Evolutionary conservation across 192 early-diverging fungal species (phyloP), one percentile per base, ranked within the genome.

Genomic region (Coemansia aciculifera): DNA sequence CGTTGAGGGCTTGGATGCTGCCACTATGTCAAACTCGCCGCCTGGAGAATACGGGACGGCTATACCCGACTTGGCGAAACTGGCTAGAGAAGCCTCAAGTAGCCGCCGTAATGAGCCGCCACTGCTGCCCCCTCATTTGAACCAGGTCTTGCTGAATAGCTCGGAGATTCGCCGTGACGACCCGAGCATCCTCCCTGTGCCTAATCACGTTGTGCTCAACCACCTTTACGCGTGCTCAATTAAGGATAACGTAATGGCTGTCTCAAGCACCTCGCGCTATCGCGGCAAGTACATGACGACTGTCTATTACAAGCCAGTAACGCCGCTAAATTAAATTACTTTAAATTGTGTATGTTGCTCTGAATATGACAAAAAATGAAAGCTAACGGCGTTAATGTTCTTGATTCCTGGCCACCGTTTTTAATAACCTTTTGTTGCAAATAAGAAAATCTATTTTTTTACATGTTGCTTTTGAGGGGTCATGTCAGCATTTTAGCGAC

Each of bases 151-250:
- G 66, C 80, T 99, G 12, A 98, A 99, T 77, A 86, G 85, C 51
- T 71, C 80, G 15, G 79, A 86, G 5, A 75, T 88, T 31, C 87
- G 88, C 23, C 85, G 86, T 27, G 89, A 94, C 66, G 97, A 99
- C 73, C 83, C 87, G 0, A 91, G 90, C 68, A 84, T 91, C 5
- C 75, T 99, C 13, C 93, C 93, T 0, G 91, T 93, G 23, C 97
- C 97, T 8, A 94, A 93, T 65, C 93, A 96, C 71, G 97, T 97
- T 12, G 91, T 90, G 24, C 75, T 99, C 64, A 98, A 98, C 73
- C 97, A 99, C 74, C 78, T 99, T 46, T 98, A 97, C 74, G 96
- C 97, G 6, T 96, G 93, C 71, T 93, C 91, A 11, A 98, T 99
- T 60, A 88, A 92, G 64, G 94, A 98, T 64, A 93, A 95, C 15